Evolutionary conservation across 108 stramenopile genomes (phyloP), one percentile per base, ranked within the genome.

Genomic region (Asterionellopsis glacialis): DNA sequence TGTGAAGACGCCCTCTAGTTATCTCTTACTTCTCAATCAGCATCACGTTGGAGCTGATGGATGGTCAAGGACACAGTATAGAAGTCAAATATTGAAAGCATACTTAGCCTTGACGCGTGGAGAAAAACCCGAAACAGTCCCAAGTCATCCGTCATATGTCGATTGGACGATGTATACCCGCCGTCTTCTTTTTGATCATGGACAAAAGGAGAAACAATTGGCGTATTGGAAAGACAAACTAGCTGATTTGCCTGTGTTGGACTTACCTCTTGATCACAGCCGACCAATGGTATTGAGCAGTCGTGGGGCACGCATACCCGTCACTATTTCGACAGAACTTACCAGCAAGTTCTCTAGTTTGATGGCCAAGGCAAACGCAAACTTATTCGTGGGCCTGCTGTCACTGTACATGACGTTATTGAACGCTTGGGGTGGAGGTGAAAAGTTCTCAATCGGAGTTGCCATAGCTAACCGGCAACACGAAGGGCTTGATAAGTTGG

Each of bases 221-320:
- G 49, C 47, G 48, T 61, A 61, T 52, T 61, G 60, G 60, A 61
- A 33, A 52, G 51, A 61, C n/a, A 61, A 61, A 19, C 60, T 61
- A n/a, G 44, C 14, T 11, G 49, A 21, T 33, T 33, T 61, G 24
- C 60, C 60, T 23, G 49, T 28, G 25, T 18, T 61, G 15, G 49
- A 51, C 50, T 19, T 61, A 25, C 60, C 60, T 15, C 26, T 52
- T 14, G 60, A 61, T 51, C 47, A 51, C 14, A 15, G 15, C 15
- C 47, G 60, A 52, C 60, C 60, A 27, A 61, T n/a, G 16, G 49
- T 61, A 13, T 52, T 61, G 48, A 28, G 50, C n/a, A 52, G 27
- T 27, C 14, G 60, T 11, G 60, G 60, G 21, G 27, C 28, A n/a
- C 60, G 49, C 24, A 50, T 61, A 12, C 60, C 60, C 14, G 28